phyloP scores from a whole-genome alignment of 1,139 yeast species.

The Debaryomycetaceae sp. region DNA sequence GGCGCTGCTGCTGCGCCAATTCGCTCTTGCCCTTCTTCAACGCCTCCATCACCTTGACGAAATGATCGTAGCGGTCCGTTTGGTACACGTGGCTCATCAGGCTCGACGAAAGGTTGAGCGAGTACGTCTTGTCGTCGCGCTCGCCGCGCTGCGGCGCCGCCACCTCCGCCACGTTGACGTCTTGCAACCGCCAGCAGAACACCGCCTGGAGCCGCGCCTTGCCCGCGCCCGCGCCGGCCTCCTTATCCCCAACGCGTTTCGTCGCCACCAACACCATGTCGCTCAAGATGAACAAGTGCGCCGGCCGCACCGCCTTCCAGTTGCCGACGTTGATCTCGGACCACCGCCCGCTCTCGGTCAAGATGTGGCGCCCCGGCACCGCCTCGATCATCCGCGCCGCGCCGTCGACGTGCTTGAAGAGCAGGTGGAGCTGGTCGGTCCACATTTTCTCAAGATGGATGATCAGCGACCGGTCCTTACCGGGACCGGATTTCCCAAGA shows the following conservation, averaged over 20 bases:
- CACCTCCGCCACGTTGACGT: constrained; percentile 49
- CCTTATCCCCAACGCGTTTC: constrained; percentile 24
- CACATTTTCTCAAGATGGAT: constrained; percentile 73
- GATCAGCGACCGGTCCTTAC: constrained; percentile 64
- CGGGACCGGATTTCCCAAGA: no score
- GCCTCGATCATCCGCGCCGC: constrained; percentile 79
- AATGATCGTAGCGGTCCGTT: constrained; percentile 60
- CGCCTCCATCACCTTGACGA: constrained; percentile 51
- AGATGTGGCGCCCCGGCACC: constrained; percentile 75
- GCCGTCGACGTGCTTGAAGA: constrained; percentile 85
- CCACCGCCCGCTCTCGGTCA: constrained; percentile 83
- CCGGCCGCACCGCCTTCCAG: constrained; percentile 74
- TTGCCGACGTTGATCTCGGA: constrained; percentile 83
- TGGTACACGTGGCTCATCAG: constrained; percentile 57
- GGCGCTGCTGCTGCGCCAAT: constrained; percentile 42
- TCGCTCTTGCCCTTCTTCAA: constrained; percentile 66
- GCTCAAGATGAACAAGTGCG: constrained; percentile 72
- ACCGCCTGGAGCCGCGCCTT: constrained; percentile 57
- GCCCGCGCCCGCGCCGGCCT: constrained; percentile 9
- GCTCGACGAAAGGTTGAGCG: constrained; percentile 44
- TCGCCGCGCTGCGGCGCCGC: constrained; percentile 9
- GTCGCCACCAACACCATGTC: constrained; percentile 77
- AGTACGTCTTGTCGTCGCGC: constrained; percentile 28
- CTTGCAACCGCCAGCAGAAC: constrained; percentile 75
- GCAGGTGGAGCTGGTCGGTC: constrained; percentile 67